Base-by-base conservation (phyloP, 257 asterid genomes). In the Parsonsia alboflavescens region DNA sequence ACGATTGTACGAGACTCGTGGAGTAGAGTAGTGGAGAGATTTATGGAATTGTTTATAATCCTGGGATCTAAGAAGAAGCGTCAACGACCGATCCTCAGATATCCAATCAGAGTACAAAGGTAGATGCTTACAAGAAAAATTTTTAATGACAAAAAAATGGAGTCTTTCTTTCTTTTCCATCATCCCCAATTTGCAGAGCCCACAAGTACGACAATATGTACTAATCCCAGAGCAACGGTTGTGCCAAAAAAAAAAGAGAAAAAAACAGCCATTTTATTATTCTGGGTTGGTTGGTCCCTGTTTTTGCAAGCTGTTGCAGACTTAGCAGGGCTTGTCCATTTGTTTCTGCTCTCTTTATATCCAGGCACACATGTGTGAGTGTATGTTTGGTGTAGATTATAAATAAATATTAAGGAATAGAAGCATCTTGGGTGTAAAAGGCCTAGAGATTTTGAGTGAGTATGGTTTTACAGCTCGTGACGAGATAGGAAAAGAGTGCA, bases 381-480 rank as follows among this genome's bases (percentile, higher is more conserved):
- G 30, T 2, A 30, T 16, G 22, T 64, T 17, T 65, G 44, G 44
- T 19, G 11, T 36, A 10, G 0, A 65, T 19, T 39, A 65, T 39
- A 65, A 9, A 65, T 22, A 46, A 36, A 36, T 9, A 16, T 64
- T 1, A 10, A 33, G 0, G 5, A 17, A 16, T 7, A 62, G 17
- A 61, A 30, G 15, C 69, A 7, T 63, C 4, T 57, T 36, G 24
- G 2, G 24, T 36, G 22, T 41, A 26, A 24, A 12, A 41, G 72
- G 13, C 33, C 26, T 61, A 57, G 10, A 30, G 58, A 73, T 76
- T 70, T 82, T 61, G 77, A 68, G 77, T 68, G 50, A 48, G 22
- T 11, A 52, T 75, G 75, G 82, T 83, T 80, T 78, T 75, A 87
- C 87, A 76, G 82, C 96, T 81, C 87, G 89, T 89, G 89, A 85